phyloP scores from a whole-genome alignment of 225 moss, liverwort and hornwort genomes.

The Bryoerythrophyllum caledonicum region DNA sequence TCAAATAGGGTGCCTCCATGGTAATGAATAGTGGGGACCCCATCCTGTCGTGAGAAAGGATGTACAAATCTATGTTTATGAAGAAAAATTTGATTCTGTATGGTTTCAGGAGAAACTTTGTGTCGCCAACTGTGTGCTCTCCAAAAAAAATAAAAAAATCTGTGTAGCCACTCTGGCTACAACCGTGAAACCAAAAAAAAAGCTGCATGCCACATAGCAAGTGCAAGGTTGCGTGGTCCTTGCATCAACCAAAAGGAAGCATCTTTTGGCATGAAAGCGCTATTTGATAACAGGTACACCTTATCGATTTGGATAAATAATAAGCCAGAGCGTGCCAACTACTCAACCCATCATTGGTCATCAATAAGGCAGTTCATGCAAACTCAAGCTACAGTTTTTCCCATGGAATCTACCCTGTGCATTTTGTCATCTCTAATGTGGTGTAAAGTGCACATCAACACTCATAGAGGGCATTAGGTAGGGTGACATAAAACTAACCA shows the following conservation, averaged over 20 bases:
- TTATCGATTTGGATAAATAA: not conserved
- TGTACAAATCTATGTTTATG: too few relatives aligned
- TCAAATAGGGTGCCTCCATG: too few relatives aligned
- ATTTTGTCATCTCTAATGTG: not conserved
- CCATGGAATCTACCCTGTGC: not conserved
- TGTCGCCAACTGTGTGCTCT: too few relatives aligned
- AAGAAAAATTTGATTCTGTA: too few relatives aligned
- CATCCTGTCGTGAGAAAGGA: too few relatives aligned
- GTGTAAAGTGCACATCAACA: not conserved
- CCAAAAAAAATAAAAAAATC: too few relatives aligned
- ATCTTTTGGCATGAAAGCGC: not conserved
- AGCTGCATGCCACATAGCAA: not conserved
- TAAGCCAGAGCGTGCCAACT: not conserved
- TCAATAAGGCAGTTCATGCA: slow-evolving; percentile 24
- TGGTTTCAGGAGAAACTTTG: too few relatives aligned
- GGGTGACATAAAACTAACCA: too few relatives aligned
- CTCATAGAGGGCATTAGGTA: slow-evolving; percentile 19
- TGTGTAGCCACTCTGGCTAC: too few relatives aligned
- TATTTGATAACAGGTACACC: not conserved
- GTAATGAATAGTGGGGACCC: too few relatives aligned
- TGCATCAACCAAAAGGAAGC: not conserved
- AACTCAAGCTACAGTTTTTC: not conserved
- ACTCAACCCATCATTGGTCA: slow-evolving; percentile 26
- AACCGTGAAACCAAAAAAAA: too few relatives aligned
- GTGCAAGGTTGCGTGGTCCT: not conserved